phyloP scores from a whole-genome alignment of 1,139 yeast genomes.

The Taiozyma sp. region DNA sequence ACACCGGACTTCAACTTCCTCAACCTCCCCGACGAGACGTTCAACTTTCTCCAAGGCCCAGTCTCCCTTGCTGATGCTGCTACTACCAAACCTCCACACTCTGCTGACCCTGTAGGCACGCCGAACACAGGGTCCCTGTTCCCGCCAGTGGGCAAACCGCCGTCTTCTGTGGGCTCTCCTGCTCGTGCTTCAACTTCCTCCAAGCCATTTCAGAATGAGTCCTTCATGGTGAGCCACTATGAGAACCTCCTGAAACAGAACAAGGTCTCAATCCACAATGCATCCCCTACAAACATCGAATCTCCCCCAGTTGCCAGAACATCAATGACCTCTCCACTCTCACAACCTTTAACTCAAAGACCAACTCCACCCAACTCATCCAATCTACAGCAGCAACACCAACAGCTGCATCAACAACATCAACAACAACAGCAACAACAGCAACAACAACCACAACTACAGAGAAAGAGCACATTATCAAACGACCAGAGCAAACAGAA shows the following conservation, averaged over 20 bases:
- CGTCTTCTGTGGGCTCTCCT: background rate
- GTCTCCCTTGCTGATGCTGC: background rate
- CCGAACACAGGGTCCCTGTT: background rate
- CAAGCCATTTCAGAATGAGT: conserved; percentile 5
- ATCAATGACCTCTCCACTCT: background rate
- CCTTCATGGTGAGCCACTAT: conserved; percentile 16
- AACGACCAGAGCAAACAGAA: conserved; percentile 3
- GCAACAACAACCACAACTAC: background rate
- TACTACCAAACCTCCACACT: conserved; percentile 2
- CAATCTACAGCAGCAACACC: conserved; percentile 1
- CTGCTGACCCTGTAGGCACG: background rate
- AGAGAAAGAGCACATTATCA: background rate
- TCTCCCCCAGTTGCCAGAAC: conserved; percentile 10
- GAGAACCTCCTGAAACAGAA: conserved; percentile 20
- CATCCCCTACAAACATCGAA: conserved; percentile 12
- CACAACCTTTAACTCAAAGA: conserved; percentile 1
- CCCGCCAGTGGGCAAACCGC: background rate
- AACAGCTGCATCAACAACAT: too few species aligned
- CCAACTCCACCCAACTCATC: background rate
- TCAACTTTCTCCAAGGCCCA: conserved; percentile 17
- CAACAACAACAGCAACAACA: too few species aligned
- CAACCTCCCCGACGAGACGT: conserved; percentile 21
- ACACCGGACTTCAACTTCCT: conserved; percentile 28
- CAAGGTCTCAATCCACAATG: conserved; percentile 18
- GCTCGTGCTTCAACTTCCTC: background rate